Evolutionary conservation across 1,284 basidiomycete genomes (phyloP).

Genomic region (Ganoderma sinense): DNA sequence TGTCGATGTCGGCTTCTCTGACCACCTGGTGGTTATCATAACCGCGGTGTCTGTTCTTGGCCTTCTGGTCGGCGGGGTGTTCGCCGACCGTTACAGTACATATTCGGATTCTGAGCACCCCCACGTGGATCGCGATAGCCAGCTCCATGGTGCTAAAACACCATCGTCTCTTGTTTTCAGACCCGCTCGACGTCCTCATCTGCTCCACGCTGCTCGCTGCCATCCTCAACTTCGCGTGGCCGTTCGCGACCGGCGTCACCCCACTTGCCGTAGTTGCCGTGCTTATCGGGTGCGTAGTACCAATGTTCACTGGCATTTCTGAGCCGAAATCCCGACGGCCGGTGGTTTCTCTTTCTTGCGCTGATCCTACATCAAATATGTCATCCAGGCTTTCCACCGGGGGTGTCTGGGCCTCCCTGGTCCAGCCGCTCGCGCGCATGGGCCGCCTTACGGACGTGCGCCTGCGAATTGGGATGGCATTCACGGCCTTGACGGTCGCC

Average conservation of each 20-base stretch:
- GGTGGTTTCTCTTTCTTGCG: too few relatives aligned
- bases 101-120: too few relatives aligned
- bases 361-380: too few relatives aligned
- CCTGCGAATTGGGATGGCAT: slow-evolving; percentile 57
- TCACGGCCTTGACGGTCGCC: slow-evolving; percentile 52
- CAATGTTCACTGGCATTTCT: not conserved
- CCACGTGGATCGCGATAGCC: not conserved
- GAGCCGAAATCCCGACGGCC: too few relatives aligned
- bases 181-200: slow-evolving; percentile 60
- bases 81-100: slow-evolving; percentile 43
- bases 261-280: slow-evolving; percentile 49
- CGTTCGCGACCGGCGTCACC: slow-evolving; percentile 49
- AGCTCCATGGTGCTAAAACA: too few relatives aligned
- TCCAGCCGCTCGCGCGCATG: slow-evolving; percentile 63
- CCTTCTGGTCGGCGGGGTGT: slow-evolving; percentile 45
- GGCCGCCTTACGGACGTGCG: slow-evolving; percentile 63
- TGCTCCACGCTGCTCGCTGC: slow-evolving; percentile 55
- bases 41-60: slow-evolving; percentile 50
- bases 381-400: slow-evolving; percentile 58
- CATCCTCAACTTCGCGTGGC: slow-evolving; percentile 63
- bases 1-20: slow-evolving; percentile 43
- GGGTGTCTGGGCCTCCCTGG: slow-evolving; percentile 58
- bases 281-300: not conserved
- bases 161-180: slow-evolving; percentile 37
- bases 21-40: slow-evolving; percentile 53